phyloP scores from a whole-genome alignment of 257 asterid species.

The Solanum chilense region DNA sequence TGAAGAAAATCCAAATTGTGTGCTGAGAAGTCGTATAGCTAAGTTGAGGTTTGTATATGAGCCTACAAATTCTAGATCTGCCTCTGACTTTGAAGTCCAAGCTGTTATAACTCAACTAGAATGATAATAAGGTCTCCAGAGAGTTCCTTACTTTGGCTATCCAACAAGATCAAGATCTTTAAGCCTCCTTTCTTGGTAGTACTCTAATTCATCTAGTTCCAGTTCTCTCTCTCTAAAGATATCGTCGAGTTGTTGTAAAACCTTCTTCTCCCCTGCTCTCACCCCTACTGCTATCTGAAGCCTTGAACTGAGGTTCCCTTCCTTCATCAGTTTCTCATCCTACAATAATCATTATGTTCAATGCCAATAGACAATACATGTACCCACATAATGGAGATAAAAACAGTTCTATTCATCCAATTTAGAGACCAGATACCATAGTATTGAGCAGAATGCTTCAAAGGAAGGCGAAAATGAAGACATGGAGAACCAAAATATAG shows the following conservation, averaged over 20 bases:
- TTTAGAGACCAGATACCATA: not conserved
- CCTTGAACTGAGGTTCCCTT: conserved; percentile 55
- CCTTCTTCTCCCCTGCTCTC: conserved; percentile 82
- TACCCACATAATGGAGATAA: not conserved
- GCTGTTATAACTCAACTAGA: not conserved
- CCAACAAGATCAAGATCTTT: conserved; percentile 95
- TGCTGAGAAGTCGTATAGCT: not conserved
- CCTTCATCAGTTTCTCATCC: conserved; percentile 73
- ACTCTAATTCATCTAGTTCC: conserved; percentile 68
- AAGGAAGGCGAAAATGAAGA: not conserved
- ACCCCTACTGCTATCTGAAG: conserved; percentile 62
- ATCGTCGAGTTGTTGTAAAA: conserved; percentile 63
- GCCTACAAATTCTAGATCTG: not conserved
- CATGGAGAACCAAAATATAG: not conserved
- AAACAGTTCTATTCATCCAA: not conserved
- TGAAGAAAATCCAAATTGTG: not conserved
- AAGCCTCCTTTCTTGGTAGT: conserved; percentile 85
- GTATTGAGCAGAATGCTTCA: not conserved
- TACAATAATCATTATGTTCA: conserved; percentile 12
- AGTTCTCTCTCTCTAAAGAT: conserved; percentile 59
- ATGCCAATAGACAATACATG: not conserved
- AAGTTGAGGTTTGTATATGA: not conserved
- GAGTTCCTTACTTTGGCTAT: conserved; percentile 42
- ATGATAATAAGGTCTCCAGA: not conserved
- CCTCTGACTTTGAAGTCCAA: not conserved